phyloP scores from a whole-genome alignment of 2,329 filamentous ascomycete genomes.

The Cladosporium sp. region DNA sequence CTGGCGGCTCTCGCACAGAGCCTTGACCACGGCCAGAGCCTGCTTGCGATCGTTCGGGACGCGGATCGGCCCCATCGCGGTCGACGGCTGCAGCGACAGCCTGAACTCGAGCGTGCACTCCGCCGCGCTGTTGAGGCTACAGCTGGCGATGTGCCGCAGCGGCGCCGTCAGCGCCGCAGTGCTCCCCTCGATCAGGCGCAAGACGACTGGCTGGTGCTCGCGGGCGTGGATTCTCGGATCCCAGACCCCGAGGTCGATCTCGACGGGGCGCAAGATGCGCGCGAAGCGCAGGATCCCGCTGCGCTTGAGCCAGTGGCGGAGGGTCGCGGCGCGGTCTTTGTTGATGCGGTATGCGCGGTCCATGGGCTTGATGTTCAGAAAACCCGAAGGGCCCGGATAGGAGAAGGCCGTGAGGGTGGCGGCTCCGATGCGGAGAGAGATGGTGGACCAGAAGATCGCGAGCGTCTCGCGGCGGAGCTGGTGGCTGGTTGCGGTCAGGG shows the following conservation, averaged over 20 bases:
- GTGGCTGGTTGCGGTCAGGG: constrained; percentile 3
- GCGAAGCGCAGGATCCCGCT: not conserved
- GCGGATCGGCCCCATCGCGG: not conserved
- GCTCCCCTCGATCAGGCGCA: not conserved
- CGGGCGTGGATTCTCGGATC: not conserved
- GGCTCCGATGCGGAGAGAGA: constrained; percentile 7
- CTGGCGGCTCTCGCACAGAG: not conserved
- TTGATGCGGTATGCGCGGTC: not conserved
- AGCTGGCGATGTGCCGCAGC: not conserved
- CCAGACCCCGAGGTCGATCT: constrained; percentile 4
- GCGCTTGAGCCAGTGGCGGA: not conserved
- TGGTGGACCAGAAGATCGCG: constrained; percentile 11
- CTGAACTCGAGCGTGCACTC: constrained; percentile 9
- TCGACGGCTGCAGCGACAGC: constrained; percentile 2
- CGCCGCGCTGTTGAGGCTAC: not conserved
- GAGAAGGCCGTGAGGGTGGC: constrained; percentile 2
- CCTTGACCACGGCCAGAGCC: not conserved
- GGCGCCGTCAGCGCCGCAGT: not conserved
- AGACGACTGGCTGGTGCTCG: not conserved
- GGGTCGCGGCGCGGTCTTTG: not conserved
- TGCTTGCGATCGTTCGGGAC: constrained; percentile 5
- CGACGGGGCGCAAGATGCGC: not conserved
- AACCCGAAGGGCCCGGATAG: not conserved
- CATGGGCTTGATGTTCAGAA: not conserved
- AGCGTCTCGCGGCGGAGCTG: constrained; percentile 10